phyloP scores from a whole-genome alignment of 306 rosid genomes.

The Casuarina cunninghamiana region DNA sequence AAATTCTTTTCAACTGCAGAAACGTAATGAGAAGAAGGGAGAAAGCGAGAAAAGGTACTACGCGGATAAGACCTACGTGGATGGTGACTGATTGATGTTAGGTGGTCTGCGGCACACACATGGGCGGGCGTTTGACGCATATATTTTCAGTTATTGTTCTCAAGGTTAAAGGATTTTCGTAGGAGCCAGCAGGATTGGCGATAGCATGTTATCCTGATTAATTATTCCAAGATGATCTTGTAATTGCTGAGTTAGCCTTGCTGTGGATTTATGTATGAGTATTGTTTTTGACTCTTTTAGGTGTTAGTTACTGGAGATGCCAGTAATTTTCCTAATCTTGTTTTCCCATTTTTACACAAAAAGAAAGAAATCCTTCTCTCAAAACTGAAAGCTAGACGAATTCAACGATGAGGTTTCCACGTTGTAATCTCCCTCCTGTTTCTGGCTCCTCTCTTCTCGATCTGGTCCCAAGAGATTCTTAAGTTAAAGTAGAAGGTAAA shows the following conservation, averaged over 20 bases:
- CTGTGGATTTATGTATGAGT: constrained; percentile 7
- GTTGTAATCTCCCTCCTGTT: not conserved
- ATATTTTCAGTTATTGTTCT: not conserved
- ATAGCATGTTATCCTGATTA: constrained; percentile 2
- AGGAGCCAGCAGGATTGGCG: constrained; percentile 17
- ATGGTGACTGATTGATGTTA: constrained; percentile 61
- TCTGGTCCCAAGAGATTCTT: too few species aligned
- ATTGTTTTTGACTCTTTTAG: not conserved
- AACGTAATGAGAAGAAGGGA: constrained; percentile 83
- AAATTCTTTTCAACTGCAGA: constrained; percentile 41
- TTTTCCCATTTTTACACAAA: not conserved
- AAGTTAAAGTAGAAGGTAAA: too few species aligned
- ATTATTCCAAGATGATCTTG: not conserved
- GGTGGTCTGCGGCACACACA: constrained; percentile 22
- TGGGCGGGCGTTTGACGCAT: constrained; percentile 3
- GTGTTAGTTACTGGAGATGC: not conserved
- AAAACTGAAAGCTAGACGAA: not conserved
- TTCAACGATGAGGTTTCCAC: too few species aligned
- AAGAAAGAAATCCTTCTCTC: not conserved
- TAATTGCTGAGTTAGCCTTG: constrained; percentile 12
- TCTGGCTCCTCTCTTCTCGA: not conserved
- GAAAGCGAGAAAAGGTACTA: constrained; percentile 86
- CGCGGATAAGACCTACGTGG: constrained; percentile 56
- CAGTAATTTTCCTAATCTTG: not conserved
- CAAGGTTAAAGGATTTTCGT: not conserved